Percentiles rank a stretch among this genome's conserved stretches.
Conservation (phyloP, 805 yeast species). For the Ogataea wickerhamii region DNA sequence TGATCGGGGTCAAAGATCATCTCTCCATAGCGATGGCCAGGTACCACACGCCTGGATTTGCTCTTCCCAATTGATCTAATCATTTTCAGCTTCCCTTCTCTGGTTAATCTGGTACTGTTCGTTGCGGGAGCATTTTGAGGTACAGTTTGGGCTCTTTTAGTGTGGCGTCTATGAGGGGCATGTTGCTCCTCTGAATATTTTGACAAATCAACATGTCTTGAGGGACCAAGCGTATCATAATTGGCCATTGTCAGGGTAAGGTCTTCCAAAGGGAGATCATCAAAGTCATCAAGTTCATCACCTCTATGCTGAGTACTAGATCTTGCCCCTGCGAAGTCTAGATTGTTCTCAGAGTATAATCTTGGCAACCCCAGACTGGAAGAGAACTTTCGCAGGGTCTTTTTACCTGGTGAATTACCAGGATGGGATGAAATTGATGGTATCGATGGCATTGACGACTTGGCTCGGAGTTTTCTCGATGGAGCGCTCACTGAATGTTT, state of each 20-base stretch:
- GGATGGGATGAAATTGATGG: conserved; percentile 5
- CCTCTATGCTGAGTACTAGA: not conserved
- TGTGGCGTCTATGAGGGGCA: conserved; percentile 8
- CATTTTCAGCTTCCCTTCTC: conserved; percentile 30
- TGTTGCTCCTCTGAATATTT: conserved; percentile 19
- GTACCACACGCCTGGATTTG: conserved; percentile 24
- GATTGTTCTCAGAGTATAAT: conserved; percentile 1
- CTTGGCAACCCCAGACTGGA: conserved; percentile 29
- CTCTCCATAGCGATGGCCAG: conserved; percentile 33
- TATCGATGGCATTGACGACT: conserved; percentile 28
- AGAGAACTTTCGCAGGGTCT: conserved; percentile 25
- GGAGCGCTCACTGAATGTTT: conserved; percentile 1
- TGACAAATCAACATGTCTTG: conserved; percentile 27
- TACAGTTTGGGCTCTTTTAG: conserved; percentile 7
- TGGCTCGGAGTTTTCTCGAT: conserved; percentile 13
- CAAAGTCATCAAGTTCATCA: conserved; percentile 21
- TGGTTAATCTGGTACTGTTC: conserved; percentile 24
- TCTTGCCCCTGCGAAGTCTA: not conserved
- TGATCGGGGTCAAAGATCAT: conserved; percentile 54
- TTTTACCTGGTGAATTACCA: conserved; percentile 19
- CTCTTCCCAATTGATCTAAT: conserved; percentile 28
- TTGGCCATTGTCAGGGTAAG: conserved; percentile 29
- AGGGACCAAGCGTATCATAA: conserved; percentile 20
- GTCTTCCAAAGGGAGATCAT: conserved; percentile 25
- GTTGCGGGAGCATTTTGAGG: conserved; percentile 6